Evolutionary conservation across 2,329 filamentous ascomycete species (phyloP), one percentile per base, ranked within the genome.

Genomic region (Myotisia sp.): DNA sequence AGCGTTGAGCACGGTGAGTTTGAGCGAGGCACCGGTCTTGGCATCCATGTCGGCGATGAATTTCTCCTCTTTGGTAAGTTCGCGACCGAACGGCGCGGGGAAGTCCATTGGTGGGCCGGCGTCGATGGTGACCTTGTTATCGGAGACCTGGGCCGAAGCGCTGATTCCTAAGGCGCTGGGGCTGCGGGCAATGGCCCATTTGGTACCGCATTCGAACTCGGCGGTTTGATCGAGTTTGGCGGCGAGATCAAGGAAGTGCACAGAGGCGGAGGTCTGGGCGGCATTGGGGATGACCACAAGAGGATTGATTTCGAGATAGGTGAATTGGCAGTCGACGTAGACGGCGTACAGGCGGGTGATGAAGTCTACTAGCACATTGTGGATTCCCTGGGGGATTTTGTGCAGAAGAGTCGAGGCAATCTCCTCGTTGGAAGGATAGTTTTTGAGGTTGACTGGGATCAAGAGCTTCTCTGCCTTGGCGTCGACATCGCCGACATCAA

Each of bases 291-390:
- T 87, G 58, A 94, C 90, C 42, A 98, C 90, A 45, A 98, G 70
- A 49, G 90, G 90, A 76, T 98, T 98, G 72, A 98, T 98, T 67
- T 98, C 90, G 51, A 98, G 84, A 70, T 98, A 98, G 55, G 90
- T 95, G 75, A 98, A 98, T 66, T 98, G 90, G 76, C 83, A 92
- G 71, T 98, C 90, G 46, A 95, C 90, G 56, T 95, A 98, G 67
- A 98, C 90, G 51, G 87, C 90, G 60, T 98, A 98, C 47, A 98
- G 73, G 52, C 90, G 79, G 54, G 84, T 84, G 68, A 98, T 98
- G 74, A 98, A 98, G 73, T 98, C 90, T 44, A 98, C 82, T 40
- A 98, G 76, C 55, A 98, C 90, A 56, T 93, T 94, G 75, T 98
- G 90, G 34, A 98, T 72, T 59, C 87, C 87, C 67, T 83, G 68